Evolutionary conservation across 805 yeast species (phyloP).

Genomic region (Millerago galiae): DNA sequence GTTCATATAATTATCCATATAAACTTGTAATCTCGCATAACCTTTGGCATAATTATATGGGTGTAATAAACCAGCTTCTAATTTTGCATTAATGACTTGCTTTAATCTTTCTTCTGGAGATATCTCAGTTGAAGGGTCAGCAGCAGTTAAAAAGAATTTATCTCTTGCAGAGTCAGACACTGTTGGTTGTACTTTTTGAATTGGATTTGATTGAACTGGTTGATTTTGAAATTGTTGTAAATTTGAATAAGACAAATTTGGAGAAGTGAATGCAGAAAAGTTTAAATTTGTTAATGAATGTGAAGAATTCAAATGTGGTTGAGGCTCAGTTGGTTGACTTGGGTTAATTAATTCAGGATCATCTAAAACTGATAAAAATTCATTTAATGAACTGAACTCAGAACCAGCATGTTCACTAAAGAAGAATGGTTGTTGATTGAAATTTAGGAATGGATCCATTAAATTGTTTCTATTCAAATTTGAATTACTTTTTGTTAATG

Average conservation of each 20-base stretch:
- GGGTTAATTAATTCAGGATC: slow-evolving; percentile 61
- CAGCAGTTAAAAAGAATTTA: slow-evolving; percentile 91
- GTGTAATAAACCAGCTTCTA: slow-evolving; percentile 86
- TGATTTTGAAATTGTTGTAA: slow-evolving; percentile 9
- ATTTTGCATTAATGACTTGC: slow-evolving; percentile 88
- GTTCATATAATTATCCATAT: slow-evolving; percentile 92
- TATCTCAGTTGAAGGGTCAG: slow-evolving; percentile 91
- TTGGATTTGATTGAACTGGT: neutral
- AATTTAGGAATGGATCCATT: slow-evolving; percentile 15
- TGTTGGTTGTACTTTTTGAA: slow-evolving; percentile 4
- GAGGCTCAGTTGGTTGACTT: neutral
- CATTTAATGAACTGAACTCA: slow-evolving; percentile 84
- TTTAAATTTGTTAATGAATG: slow-evolving; percentile 24
- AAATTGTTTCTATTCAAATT: slow-evolving; percentile 1
- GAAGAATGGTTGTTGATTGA: slow-evolving; percentile 65
- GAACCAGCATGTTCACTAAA: slow-evolving; percentile 90
- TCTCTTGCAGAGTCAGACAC: slow-evolving; percentile 73
- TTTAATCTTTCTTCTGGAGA: slow-evolving; percentile 91
- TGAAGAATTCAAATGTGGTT: slow-evolving; percentile 12
- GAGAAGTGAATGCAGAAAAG: slow-evolving; percentile 18
- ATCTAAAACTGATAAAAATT: slow-evolving; percentile 83
- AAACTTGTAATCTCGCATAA: slow-evolving; percentile 79
- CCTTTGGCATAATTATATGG: slow-evolving; percentile 95
- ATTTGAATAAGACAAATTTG: slow-evolving; percentile 14
- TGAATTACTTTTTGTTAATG: neutral